phyloP scores from a whole-genome alignment of 2,329 filamentous ascomycete species.

The Penicillium sp. region DNA sequence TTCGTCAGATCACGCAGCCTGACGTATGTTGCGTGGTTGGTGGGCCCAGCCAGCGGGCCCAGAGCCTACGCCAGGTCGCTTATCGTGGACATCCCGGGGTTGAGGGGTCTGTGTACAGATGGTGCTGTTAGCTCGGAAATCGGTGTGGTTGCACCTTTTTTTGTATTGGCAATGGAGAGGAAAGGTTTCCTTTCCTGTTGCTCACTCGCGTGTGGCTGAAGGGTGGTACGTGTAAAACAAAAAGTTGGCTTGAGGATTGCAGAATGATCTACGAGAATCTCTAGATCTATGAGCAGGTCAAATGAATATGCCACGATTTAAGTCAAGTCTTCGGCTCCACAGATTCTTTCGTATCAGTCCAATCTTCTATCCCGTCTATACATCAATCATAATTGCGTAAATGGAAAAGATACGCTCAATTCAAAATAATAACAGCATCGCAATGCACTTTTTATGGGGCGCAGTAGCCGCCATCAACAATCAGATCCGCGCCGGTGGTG shows the following conservation, averaged over 20 bases:
- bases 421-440: neutral
- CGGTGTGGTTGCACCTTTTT: neutral
- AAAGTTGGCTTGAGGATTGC: neutral
- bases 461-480: slow-evolving; percentile 76
- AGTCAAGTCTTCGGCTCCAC: too few species aligned
- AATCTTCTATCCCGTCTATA: neutral
- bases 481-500: slow-evolving; percentile 75
- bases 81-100: neutral
- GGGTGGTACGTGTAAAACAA: too few species aligned
- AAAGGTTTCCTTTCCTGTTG: too few species aligned
- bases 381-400: neutral
- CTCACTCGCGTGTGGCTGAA: neutral
- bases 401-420: neutral
- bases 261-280: neutral
- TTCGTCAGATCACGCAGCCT: neutral
- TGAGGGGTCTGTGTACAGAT: neutral
- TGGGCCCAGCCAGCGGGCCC: too few species aligned
- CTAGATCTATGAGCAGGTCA: neutral
- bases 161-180: too few species aligned
- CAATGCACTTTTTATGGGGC: slow-evolving; percentile 10
- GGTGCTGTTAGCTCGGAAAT: neutral
- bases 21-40: neutral
- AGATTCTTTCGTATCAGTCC: neutral
- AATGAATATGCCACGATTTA: neutral
- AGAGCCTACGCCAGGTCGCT: neutral